A percentile compares a stretch with the other conserved stretches of the same genome.
These are phyloP conservation scores for Blastocladiella britannica DNA, from an alignment of 192 early-diverging fungal genomes.

Conservation along the genomic window DNA sequence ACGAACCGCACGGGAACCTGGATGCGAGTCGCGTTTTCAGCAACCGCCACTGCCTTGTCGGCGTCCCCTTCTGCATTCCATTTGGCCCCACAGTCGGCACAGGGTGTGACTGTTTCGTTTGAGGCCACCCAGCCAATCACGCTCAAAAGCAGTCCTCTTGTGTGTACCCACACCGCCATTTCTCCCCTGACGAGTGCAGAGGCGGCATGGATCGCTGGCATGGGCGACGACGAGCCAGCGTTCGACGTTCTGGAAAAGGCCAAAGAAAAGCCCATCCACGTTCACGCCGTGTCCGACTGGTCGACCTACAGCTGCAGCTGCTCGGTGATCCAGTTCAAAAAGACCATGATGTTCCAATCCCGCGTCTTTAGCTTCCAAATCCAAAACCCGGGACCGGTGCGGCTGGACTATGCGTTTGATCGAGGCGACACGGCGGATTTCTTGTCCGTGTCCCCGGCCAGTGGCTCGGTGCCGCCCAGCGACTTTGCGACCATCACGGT, in stretches of 20 bases:
- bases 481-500: constrained; percentile 18
- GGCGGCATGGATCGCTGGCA: too few relatives aligned
- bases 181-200: too few relatives aligned
- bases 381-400: constrained; percentile 25
- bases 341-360: constrained; percentile 34
- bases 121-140: too few relatives aligned
- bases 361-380: constrained; percentile 20
- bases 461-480: constrained; percentile 17
- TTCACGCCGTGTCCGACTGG: constrained; percentile 25
- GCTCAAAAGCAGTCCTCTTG: too few relatives aligned
- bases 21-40: constrained; percentile 14
- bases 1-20: constrained; percentile 22
- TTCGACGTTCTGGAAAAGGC: too few relatives aligned
- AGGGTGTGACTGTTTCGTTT: too few relatives aligned
- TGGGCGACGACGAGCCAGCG: too few relatives aligned
- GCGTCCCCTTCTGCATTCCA: too few relatives aligned
- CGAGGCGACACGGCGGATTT: constrained; percentile 10
- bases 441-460: constrained; percentile 16
- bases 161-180: constrained; percentile 23
- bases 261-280: constrained; percentile 11
- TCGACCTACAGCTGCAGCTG: constrained; percentile 26
- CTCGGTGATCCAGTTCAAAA: constrained; percentile 24
- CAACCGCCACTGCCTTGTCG: too few relatives aligned
- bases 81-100: too few relatives aligned
- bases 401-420: constrained; percentile 15